Conservation (phyloP, 805 yeast genomes). For the Wickerhamiella dianesei region DNA sequence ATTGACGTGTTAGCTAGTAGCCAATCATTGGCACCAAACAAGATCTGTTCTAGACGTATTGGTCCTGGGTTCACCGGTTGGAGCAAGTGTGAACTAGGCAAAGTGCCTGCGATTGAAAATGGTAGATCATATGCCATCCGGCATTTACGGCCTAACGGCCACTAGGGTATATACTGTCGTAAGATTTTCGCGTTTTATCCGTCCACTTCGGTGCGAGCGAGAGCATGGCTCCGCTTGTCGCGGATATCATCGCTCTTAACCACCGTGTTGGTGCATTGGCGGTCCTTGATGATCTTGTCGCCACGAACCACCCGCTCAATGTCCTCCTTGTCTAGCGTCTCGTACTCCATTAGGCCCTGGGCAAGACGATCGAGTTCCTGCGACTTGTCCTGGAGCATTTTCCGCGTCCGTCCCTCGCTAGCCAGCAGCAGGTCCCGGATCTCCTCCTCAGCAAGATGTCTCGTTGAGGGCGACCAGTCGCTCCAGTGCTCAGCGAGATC, state of each 20-base stretch:
- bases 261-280: conserved; percentile 61
- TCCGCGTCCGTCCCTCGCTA: conserved; percentile 70
- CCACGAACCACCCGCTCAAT: conserved; percentile 79
- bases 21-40: too few species aligned
- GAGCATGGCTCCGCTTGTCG: conserved; percentile 14
- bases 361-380: conserved; percentile 77
- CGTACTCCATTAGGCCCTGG: conserved; percentile 86
- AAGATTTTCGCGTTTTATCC: neutral
- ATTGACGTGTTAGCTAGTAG: too few species aligned
- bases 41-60: too few species aligned
- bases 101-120: too few species aligned
- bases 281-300: conserved; percentile 49
- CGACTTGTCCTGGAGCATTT: conserved; percentile 44
- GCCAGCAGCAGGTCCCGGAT: conserved; percentile 60
- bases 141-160: too few species aligned
- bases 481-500: conserved; percentile 84
- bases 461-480: conserved; percentile 79
- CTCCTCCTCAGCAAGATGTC: conserved; percentile 88
- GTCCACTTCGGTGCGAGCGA: neutral
- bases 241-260: conserved; percentile 34
- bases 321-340: conserved; percentile 82
- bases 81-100: too few species aligned
- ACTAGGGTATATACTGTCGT: neutral
- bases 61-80: too few species aligned
- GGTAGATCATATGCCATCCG: too few species aligned